These are phyloP conservation scores for Penicillium oxalicum DNA, from an alignment of 2,329 filamentous ascomycete species.

Conservation along the genomic window DNA sequence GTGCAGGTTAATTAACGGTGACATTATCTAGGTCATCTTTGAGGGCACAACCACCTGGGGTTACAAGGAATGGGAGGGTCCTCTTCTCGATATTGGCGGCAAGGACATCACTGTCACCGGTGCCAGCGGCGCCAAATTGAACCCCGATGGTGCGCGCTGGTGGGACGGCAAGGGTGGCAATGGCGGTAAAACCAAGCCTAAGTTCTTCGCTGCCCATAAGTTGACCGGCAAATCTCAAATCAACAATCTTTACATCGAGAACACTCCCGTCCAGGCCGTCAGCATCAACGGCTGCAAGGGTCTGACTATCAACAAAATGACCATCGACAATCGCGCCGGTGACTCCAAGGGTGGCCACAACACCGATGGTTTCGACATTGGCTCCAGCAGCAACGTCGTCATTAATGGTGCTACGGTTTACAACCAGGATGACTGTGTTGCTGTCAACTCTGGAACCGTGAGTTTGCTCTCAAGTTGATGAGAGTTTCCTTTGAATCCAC, in stretches of 20 bases:
- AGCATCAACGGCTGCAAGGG: constrained; percentile 40
- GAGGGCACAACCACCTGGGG: constrained; percentile 61
- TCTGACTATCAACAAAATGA: constrained; percentile 47
- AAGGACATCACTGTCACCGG: constrained; percentile 50
- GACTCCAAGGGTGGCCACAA: constrained; percentile 25
- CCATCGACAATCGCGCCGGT: constrained; percentile 54
- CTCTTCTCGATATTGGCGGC: constrained; percentile 57
- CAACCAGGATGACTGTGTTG: constrained; percentile 12
- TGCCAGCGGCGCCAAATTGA: constrained; percentile 47
- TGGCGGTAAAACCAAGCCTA: constrained; percentile 55
- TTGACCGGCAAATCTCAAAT: constrained; percentile 27
- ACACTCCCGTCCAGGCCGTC: constrained; percentile 33
- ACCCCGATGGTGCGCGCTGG: constrained; percentile 46
- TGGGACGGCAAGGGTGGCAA: constrained; percentile 47
- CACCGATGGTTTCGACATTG: constrained; percentile 11
- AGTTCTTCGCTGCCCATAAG: constrained; percentile 50
- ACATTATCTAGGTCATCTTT: constrained; percentile 49
- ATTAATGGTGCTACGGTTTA: constrained; percentile 8
- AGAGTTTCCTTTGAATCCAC: background rate
- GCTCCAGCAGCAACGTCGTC: constrained; percentile 5
- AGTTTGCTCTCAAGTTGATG: background rate
- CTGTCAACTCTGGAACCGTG: constrained; percentile 10
- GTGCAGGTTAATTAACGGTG: too few relatives aligned
- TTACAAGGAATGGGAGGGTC: constrained; percentile 60
- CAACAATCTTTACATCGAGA: constrained; percentile 26